Evolutionary conservation across 768 basidiomycete species (phyloP), one percentile per base, ranked within the genome.

Genomic region (Rossbeevera mucosa): DNA sequence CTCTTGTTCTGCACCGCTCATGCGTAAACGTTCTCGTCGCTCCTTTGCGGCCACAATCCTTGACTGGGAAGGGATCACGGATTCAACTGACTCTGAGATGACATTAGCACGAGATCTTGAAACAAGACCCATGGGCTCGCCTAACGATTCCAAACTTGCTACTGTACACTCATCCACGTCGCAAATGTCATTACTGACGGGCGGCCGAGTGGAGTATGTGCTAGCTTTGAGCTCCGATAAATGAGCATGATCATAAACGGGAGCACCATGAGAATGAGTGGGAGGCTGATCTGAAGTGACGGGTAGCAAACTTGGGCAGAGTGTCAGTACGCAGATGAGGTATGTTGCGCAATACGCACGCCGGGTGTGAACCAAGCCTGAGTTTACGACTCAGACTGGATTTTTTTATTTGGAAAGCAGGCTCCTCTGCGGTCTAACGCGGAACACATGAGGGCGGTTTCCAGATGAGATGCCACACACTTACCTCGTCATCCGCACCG

Each of bases 381-480:
- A 88, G 63, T 58, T 86, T 88, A 55, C 74, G 73, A 61, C 89
- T 91, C 41, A 92, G 72, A 48, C 67, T 85, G 2, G 88, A 90
- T 70, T 90, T 93, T 66, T 91, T 92, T 16, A 92, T 72, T 72
- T 87, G 76, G 65, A 93, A 91, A 0, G 77, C 73, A 52, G 89
- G 84, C 7, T 76, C 81, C 33, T 76, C 78, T 11, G 74, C 77
- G 60, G 79, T 78, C 83, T 88, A 42, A 48, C 24, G 40, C 40
- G 7, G 43, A 33, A 68, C 76, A 59, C 72, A 71, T 55, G 65
- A 60, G 24, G 36, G 7, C 14, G 50, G 53, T 30, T 41, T 6
- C 20, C 2, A 29, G 33, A 3, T 31, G 38, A 58, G 47, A 55
- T 53, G 55, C 49, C 55, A 43, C 52, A 65, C 54, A 63, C 72